phyloP scores from a whole-genome alignment of 805 yeast species.

The Cyberlindnera suaveolens region DNA sequence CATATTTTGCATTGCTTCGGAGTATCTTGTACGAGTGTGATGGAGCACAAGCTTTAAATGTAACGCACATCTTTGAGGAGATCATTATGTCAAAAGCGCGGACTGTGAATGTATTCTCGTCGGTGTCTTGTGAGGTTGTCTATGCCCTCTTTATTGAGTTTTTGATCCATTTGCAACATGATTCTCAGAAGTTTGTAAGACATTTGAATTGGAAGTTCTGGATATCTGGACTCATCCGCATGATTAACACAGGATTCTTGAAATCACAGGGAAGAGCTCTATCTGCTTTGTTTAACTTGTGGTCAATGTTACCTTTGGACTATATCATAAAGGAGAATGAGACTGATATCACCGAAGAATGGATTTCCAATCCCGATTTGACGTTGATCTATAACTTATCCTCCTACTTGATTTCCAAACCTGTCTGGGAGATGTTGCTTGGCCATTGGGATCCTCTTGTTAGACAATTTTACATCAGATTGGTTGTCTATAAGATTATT shows the following conservation, averaged over 20 bases:
- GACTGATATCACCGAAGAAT: constrained; percentile 14
- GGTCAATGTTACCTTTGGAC: constrained; percentile 58
- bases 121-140: constrained; percentile 34
- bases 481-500: constrained; percentile 59
- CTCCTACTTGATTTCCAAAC: constrained; percentile 45
- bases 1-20: constrained; percentile 5
- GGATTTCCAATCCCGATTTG: constrained; percentile 35
- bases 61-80: constrained; percentile 1
- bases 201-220: constrained; percentile 71
- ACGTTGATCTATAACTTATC: constrained; percentile 44
- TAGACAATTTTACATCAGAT: constrained; percentile 59
- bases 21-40: constrained; percentile 5
- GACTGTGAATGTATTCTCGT: constrained; percentile 27
- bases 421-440: constrained; percentile 51
- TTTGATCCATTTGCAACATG: constrained; percentile 13
- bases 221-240: constrained; percentile 50
- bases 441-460: constrained; percentile 79
- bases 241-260: constrained; percentile 59
- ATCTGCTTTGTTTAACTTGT: constrained; percentile 62
- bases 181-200: constrained; percentile 6
- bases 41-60: neutral
- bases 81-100: constrained; percentile 5
- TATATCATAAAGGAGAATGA: neutral
- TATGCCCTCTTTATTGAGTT: constrained; percentile 31
- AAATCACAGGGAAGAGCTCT: constrained; percentile 58